Evolutionary conservation across 352 stramenopile genomes (phyloP).

Genomic region (Phytopythium oedochilum): DNA sequence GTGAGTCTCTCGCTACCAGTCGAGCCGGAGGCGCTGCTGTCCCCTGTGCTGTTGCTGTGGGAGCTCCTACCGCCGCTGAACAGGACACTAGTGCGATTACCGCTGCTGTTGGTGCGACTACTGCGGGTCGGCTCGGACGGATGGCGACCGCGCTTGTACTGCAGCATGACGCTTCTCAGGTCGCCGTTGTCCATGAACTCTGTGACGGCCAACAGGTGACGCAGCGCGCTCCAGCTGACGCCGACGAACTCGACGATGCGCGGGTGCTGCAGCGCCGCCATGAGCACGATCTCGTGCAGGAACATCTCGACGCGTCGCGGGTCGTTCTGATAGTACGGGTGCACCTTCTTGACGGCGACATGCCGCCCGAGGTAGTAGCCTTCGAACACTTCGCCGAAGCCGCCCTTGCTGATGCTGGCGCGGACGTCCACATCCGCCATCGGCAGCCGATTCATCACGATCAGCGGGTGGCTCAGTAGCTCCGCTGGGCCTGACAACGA

Average conservation of each 20-base stretch:
- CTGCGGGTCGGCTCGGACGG: conserved; percentile 21
- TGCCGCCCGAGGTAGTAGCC: conserved; percentile 29
- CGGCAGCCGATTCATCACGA: conserved; percentile 19
- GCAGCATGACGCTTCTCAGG: conserved; percentile 45
- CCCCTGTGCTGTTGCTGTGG: neutral
- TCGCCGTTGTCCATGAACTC: conserved; percentile 71
- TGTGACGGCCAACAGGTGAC: conserved; percentile 46
- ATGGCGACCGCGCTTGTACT: conserved; percentile 34
- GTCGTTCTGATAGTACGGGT: conserved; percentile 20
- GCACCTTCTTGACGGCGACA: conserved; percentile 45
- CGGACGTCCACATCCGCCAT: conserved; percentile 15
- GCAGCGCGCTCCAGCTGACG: conserved; percentile 43
- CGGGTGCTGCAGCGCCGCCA: conserved; percentile 43
- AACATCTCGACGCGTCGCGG: conserved; percentile 48
- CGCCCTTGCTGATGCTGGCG: conserved; percentile 27
- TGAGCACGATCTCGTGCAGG: conserved; percentile 48
- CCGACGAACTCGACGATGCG: conserved; percentile 67
- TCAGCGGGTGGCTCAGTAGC: conserved; percentile 19
- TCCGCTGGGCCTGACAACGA: conserved; percentile 6
- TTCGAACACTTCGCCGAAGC: conserved; percentile 36
- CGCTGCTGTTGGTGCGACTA: conserved; percentile 2
- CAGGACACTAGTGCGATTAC: neutral
- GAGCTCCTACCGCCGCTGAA: conserved; percentile 6
- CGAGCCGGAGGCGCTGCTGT: neutral
- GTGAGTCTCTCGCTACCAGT: neutral